A percentile compares a stretch with the other conserved stretches of the same genome.
Conservation (phyloP, 2,329 filamentous ascomycete genomes). For the Biscogniauxia marginata region DNA sequence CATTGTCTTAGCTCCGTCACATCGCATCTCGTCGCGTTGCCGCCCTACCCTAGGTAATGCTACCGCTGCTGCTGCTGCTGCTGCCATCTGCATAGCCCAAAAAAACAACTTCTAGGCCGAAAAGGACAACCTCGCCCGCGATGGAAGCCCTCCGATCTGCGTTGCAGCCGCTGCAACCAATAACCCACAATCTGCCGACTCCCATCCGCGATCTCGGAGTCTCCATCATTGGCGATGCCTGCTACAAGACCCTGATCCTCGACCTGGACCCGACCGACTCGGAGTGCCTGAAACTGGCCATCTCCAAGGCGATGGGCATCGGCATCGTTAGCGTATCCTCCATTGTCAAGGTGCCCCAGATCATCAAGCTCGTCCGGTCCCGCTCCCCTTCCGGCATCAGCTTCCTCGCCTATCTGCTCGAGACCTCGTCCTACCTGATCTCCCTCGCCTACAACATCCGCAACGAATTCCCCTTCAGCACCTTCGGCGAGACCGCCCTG, state of each 20-base stretch:
- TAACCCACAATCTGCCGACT: constrained; percentile 70
- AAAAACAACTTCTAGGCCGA: not conserved
- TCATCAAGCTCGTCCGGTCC: constrained; percentile 83
- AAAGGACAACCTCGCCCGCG: constrained; percentile 7
- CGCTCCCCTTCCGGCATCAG: constrained; percentile 80
- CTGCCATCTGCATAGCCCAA: not conserved
- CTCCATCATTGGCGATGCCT: constrained; percentile 76
- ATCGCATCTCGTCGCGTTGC: not conserved
- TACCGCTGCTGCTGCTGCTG: not conserved
- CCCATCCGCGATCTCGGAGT: constrained; percentile 73
- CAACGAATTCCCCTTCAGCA: constrained; percentile 91
- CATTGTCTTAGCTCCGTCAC: not conserved
- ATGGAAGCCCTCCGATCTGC: constrained; percentile 63
- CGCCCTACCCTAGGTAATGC: not conserved
- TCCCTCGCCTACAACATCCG: constrained; percentile 89
- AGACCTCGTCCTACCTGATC: constrained; percentile 85
- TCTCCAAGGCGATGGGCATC: constrained; percentile 90
- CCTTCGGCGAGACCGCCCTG: constrained; percentile 90
- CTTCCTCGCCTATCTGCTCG: constrained; percentile 89
- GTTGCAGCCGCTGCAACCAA: constrained; percentile 62
- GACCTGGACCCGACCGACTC: constrained; percentile 77
- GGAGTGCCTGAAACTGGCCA: constrained; percentile 81
- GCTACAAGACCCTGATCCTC: constrained; percentile 83
- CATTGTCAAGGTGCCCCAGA: constrained; percentile 95
- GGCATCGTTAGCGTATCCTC: constrained; percentile 88